Evolutionary conservation across 108 stramenopile genomes (phyloP).

Genomic region (Nannochloropsis gaditana): DNA sequence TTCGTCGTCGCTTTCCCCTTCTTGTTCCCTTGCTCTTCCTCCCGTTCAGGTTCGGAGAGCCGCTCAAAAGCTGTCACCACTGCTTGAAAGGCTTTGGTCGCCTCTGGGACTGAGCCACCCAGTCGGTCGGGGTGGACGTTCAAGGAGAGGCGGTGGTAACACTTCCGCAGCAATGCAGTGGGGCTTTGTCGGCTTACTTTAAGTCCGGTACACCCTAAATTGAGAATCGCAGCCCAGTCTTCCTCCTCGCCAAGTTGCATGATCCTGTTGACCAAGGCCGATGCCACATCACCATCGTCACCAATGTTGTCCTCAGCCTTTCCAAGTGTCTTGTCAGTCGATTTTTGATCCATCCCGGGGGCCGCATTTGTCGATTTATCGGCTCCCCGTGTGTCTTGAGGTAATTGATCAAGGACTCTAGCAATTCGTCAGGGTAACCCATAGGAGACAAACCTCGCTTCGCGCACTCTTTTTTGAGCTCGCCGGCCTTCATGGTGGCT

Average conservation of each 20-base stretch:
- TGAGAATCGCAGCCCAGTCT: constrained; percentile 6
- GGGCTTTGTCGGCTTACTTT: background rate
- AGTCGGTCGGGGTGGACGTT: constrained; percentile 27
- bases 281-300: background rate
- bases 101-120: background rate
- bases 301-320: background rate
- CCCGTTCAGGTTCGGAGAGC: background rate
- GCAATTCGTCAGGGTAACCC: constrained; percentile 29
- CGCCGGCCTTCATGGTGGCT: background rate
- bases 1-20: background rate
- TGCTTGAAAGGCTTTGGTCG: constrained; percentile 33
- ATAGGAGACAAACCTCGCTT: constrained; percentile 26
- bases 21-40: background rate
- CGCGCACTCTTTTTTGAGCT: constrained; percentile 29
- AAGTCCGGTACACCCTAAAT: background rate
- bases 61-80: constrained; percentile 36
- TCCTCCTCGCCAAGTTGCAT: constrained; percentile 26
- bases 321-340: background rate
- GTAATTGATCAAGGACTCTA: constrained; percentile 23
- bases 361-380: background rate
- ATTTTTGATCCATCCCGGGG: background rate
- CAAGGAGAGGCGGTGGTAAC: background rate
- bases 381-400: background rate
- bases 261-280: background rate
- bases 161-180: background rate